These are phyloP conservation scores for Amylostereum areolatum DNA, from an alignment of 1,284 basidiomycete genomes.

Conservation along the genomic window DNA sequence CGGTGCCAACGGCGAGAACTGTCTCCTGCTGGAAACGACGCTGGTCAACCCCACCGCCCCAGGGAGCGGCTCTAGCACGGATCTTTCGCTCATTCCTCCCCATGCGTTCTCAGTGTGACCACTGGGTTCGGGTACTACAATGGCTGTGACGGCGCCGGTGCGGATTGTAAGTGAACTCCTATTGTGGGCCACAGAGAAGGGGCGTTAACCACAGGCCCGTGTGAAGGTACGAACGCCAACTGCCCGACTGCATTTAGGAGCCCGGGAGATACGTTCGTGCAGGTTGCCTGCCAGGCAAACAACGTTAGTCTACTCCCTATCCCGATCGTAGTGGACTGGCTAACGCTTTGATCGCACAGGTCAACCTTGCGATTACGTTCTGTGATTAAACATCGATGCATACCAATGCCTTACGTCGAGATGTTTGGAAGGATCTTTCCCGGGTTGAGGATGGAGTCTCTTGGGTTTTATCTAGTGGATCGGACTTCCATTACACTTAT, in stretches of 20 bases:
- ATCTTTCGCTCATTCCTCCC: constrained; percentile 23
- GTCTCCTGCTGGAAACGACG: constrained; percentile 17
- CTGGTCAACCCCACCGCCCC: constrained; percentile 14
- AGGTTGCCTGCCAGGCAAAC: constrained; percentile 19
- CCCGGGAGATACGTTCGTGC: constrained; percentile 22
- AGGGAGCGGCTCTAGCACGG: constrained; percentile 18
- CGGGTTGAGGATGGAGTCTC: no score
- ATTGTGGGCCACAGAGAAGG: no score
- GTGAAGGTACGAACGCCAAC: background rate
- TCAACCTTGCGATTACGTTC: constrained; percentile 19
- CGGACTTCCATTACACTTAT: no score
- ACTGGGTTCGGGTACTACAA: constrained; percentile 28
- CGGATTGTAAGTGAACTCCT: constrained; percentile 1
- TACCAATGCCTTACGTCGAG: background rate
- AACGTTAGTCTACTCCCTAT: constrained; percentile 12
- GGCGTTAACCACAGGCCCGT: no score
- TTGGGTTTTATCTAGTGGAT: no score
- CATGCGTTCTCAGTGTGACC: constrained; percentile 32
- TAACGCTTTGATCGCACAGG: constrained; percentile 5
- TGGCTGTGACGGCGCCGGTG: constrained; percentile 8
- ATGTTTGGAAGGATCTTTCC: no score
- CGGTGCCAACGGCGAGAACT: constrained; percentile 18
- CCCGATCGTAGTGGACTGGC: background rate
- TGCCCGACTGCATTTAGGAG: constrained; percentile 13
- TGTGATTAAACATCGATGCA: constrained; percentile 6